Base-by-base conservation (phyloP, 2,329 filamentous ascomycete genomes). In the Aspergillus proliferans region DNA sequence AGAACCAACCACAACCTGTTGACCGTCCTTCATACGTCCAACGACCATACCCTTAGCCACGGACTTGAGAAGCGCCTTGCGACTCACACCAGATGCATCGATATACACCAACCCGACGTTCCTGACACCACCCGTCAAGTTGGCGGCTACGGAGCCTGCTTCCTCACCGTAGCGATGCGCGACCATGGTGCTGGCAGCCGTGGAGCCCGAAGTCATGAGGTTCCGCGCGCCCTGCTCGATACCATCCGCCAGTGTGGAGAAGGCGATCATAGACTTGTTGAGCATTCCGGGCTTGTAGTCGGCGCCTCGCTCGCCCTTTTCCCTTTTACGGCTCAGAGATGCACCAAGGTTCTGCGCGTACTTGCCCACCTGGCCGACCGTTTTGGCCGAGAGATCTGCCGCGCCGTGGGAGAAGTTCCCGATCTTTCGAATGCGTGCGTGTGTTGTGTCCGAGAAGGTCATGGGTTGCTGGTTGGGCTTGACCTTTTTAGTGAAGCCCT, bases 71-170 rank as follows among this genome's bases (percentile, higher is more conserved):
- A 98, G 83, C 0, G 93, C 93, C 52, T 85, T 83, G 39, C 93
- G 80, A 48, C 88, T 95, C 1, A 98, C 93, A 33, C 93, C 93
- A 0, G 91, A 86, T 1, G 94, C 92, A 60, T 98, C 93, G 52
- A 98, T 95, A 66, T 98, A 98, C 28, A 98, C 93, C 24, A 98
- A 77, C 5, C 91, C 93, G 6, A 97, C 93, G 57, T 97, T 98
- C 77, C 93, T 95, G 61, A 96, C 84, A 21, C 91, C 92, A 4
- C 88, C 85, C 1, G 89, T 87, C 18, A 98, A 70, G 47, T 87
- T 78, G 39, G 78, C 78, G 2, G 89, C 85, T 14, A 97, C 76
- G 33, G 84, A 78, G 14, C 90, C 88, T 0, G 93, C 93, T 69
- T 98, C 89, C 1, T 80, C 65, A 4, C 93, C 93, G 75, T 91